phyloP scores from a whole-genome alignment of 805 yeast genomes.

The Kuraishia borneana region DNA sequence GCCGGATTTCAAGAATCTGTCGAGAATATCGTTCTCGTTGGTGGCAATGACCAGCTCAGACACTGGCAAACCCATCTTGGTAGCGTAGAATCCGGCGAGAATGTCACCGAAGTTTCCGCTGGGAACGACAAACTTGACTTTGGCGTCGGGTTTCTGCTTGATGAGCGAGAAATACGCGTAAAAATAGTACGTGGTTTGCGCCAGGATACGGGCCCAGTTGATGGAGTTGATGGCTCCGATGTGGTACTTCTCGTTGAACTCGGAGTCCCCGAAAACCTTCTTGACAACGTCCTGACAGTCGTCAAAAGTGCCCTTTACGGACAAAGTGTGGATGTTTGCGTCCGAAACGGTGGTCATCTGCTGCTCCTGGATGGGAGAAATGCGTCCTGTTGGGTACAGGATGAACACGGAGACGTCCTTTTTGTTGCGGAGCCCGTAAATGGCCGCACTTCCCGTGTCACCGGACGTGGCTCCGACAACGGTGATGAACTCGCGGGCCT shows the following conservation, averaged over 20 bases:
- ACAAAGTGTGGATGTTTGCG: constrained; percentile 84
- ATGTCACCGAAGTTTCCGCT: constrained; percentile 98
- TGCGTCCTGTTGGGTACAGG: constrained; percentile 93
- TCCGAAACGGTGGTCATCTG: constrained; percentile 98
- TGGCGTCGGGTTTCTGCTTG: constrained; percentile 25
- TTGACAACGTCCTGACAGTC: constrained; percentile 97
- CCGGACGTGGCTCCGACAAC: constrained; percentile 99
- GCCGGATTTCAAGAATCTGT: constrained; percentile 85
- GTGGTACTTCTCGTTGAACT: constrained; percentile 82
- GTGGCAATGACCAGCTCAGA: constrained; percentile 88
- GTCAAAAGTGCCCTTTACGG: constrained; percentile 94
- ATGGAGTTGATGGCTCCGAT: constrained; percentile 97
- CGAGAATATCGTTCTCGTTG: constrained; percentile 88
- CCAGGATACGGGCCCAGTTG: constrained; percentile 98
- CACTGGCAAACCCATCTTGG: constrained; percentile 89
- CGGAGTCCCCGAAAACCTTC: constrained; percentile 79
- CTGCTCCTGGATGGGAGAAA: constrained; percentile 94
- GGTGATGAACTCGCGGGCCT: constrained; percentile 69
- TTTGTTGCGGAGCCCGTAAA: constrained; percentile 93
- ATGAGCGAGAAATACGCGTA: constrained; percentile 73
- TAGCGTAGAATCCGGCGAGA: constrained; percentile 91
- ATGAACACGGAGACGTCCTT: constrained; percentile 97
- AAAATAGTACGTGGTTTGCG: constrained; percentile 96
- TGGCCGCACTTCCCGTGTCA: constrained; percentile 98
- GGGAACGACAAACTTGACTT: constrained; percentile 84